Evolutionary conservation across 2,329 filamentous ascomycete species (phyloP), one percentile per base, ranked within the genome.

Genomic region (Hortaea werneckii): DNA sequence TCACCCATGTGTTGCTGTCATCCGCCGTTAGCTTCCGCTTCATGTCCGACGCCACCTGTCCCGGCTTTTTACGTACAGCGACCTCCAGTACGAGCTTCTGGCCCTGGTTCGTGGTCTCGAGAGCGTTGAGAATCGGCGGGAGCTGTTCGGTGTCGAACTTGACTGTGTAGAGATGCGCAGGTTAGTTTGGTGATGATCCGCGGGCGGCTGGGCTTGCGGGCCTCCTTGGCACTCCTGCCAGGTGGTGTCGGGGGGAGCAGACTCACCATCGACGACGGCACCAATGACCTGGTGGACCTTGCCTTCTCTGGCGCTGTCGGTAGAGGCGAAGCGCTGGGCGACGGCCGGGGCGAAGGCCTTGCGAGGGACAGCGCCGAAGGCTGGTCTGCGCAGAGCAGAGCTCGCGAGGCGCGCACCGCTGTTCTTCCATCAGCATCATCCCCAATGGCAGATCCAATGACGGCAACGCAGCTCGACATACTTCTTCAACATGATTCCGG

Each of bases 1-100:
- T 98, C 87, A 77, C 92, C 92, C 73, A 98, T 77, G 82, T 96
- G 92, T 95, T 98, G 92, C 88, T 95, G 63, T 35, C n/a, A n/a
- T 59, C 48, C 46, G 42, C 45, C 50, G 51, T 63, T 55, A 63
- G 56, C 50, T 43, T 45, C 44, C 34, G 37, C 49, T 40, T 43
- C 46, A 54, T 51, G 46, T 52, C 26, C 42, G 43, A 34, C 43
- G 27, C 37, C 46, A 45, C 46, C 45, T 42, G 46, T 44, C 26
- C 45, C 43, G 46, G 29, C 41, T 44, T 39, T 27, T 55, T 51
- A 65, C 81, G 67, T 95, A 95, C 89, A 66, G 92, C 77, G 70
- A 96, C 92, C 79, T 98, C 92, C 58, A 98, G 82, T 57, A 94
- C 80, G 58, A 98, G 84, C 80, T 92, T 95, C 70, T 94, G 78